Percentiles rank a stretch among this genome's conserved stretches.
Conservation (phyloP, 2,329 filamentous ascomycete species). For the Nannizziopsis arthrosporioides region DNA sequence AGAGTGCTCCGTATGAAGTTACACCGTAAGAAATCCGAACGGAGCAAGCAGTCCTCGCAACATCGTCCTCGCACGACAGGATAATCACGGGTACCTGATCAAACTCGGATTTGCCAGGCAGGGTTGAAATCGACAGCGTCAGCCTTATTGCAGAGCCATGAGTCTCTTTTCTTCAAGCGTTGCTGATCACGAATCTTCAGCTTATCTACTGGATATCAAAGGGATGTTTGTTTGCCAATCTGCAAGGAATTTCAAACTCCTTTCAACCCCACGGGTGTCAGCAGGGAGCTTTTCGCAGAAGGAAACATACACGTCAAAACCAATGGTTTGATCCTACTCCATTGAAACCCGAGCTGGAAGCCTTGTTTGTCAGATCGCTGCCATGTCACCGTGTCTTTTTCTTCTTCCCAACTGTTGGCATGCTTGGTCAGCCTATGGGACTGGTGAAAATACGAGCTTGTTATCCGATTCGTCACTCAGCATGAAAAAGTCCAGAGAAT, state of each 20-base stretch:
- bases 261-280: not conserved
- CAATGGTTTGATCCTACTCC: not conserved
- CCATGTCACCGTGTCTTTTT: constrained; percentile 5
- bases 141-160: constrained; percentile 7
- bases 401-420: constrained; percentile 1
- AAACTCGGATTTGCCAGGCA: constrained; percentile 2
- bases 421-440: not conserved
- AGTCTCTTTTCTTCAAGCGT: not conserved
- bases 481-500: not conserved
- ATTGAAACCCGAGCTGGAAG: constrained; percentile 6
- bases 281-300: not conserved
- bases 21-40: not conserved
- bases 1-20: not conserved
- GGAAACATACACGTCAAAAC: not conserved
- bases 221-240: not conserved
- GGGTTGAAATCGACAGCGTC: not conserved
- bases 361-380: not conserved
- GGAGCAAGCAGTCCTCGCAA: not conserved
- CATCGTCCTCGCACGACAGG: not conserved
- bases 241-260: not conserved
- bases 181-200: not conserved
- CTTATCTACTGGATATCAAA: too few relatives aligned
- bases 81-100: constrained; percentile 6
- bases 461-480: constrained; percentile 4
- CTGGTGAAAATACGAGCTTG: not conserved